These are phyloP conservation scores for Pichia sp. DNA, from an alignment of 1,139 yeast species.

Conservation along the genomic window DNA sequence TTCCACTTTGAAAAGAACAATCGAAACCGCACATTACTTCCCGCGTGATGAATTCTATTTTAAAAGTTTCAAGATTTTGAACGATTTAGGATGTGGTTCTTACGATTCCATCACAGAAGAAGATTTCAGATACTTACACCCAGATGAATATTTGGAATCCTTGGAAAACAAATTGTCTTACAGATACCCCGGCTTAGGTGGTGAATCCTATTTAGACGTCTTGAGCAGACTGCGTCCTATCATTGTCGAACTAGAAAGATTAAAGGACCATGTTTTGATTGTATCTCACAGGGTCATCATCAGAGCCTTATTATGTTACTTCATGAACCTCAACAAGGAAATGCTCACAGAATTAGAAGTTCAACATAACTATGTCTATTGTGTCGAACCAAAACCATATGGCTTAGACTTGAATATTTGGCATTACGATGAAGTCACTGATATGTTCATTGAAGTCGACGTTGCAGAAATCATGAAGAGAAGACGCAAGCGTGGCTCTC, in stretches of 20 bases:
- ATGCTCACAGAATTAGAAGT: constrained; percentile 36
- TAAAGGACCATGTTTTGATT: constrained; percentile 33
- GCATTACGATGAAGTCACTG: constrained; percentile 33
- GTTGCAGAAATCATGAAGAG: constrained; percentile 33
- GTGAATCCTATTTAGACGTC: constrained; percentile 36
- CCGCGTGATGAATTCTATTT: constrained; percentile 29
- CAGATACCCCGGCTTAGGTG: constrained; percentile 35
- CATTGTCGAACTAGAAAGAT: constrained; percentile 34
- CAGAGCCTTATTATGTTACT: constrained; percentile 34
- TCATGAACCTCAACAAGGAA: constrained; percentile 34
- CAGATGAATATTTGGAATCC: constrained; percentile 29
- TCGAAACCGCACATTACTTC: constrained; percentile 32
- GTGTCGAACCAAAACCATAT: constrained; percentile 37
- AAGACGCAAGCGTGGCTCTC: constrained; percentile 30
- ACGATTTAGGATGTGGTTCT: constrained; percentile 34
- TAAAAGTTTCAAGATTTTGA: constrained; percentile 33
- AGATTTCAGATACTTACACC: constrained; percentile 27
- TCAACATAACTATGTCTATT: constrained; percentile 33
- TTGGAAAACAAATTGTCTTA: constrained; percentile 30
- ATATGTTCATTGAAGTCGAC: constrained; percentile 35
- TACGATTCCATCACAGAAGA: constrained; percentile 31
- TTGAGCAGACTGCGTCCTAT: constrained; percentile 34
- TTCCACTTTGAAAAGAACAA: constrained; percentile 31
- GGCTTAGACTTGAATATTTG: constrained; percentile 35
- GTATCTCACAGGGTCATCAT: constrained; percentile 35